phyloP scores from a whole-genome alignment of 306 rosid species.

The Rubus idaeus region DNA sequence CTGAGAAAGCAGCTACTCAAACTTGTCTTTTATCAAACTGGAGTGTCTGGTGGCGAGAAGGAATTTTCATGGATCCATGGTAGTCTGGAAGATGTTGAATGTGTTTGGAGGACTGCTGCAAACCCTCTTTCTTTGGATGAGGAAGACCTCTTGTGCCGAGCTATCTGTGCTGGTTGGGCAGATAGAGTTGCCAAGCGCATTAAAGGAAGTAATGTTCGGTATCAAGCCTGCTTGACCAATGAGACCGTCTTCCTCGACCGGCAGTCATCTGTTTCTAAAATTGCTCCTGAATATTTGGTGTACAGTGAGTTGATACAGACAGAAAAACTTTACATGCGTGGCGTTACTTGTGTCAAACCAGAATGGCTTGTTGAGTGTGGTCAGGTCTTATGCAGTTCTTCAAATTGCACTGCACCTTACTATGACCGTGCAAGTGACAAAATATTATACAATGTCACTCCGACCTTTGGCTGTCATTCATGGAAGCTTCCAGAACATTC shows the following conservation, averaged over 20 bases:
- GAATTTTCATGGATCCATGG: conserved; percentile 70
- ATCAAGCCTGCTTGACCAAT: conserved; percentile 66
- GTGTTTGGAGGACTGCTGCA: conserved; percentile 45
- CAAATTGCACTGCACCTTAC: conserved; percentile 33
- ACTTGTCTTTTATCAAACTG: conserved; percentile 55
- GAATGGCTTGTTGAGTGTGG: conserved; percentile 85
- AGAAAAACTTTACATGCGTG: conserved; percentile 83
- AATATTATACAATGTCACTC: conserved; percentile 58
- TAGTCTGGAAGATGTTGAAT: conserved; percentile 57
- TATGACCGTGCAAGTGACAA: conserved; percentile 68
- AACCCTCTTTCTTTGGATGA: conserved; percentile 64
- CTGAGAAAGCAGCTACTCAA: conserved; percentile 74
- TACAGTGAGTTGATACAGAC: conserved; percentile 73
- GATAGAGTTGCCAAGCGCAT: conserved; percentile 85
- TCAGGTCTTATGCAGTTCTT: conserved; percentile 56
- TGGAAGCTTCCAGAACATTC: conserved; percentile 76
- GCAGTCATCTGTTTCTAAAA: conserved; percentile 57
- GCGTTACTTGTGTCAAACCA: conserved; percentile 70
- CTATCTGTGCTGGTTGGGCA: conserved; percentile 97
- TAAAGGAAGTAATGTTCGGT: conserved; percentile 45
- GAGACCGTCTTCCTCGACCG: conserved; percentile 69
- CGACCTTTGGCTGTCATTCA: conserved; percentile 67
- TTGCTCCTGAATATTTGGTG: conserved; percentile 78
- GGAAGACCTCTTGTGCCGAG: conserved; percentile 73
- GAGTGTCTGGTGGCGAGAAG: conserved; percentile 32